phyloP scores from a whole-genome alignment of 2,329 filamentous ascomycete genomes.

The Herpotrichia juniperi region DNA sequence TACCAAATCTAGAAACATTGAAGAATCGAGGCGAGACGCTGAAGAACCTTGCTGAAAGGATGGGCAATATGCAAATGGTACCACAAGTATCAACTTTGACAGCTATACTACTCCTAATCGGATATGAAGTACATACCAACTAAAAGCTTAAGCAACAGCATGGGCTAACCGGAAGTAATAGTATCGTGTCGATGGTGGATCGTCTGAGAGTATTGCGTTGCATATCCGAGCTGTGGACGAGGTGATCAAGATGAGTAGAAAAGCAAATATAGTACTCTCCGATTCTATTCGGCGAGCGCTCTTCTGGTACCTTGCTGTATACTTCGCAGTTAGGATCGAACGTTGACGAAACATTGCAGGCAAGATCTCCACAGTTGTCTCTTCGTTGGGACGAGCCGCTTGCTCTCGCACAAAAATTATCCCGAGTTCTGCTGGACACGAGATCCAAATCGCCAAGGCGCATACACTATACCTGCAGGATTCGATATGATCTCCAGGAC shows the following conservation, averaged over 20 bases:
- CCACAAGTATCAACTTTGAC: conserved; percentile 20
- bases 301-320: conserved; percentile 12
- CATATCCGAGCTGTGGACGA: conserved; percentile 18
- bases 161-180: not conserved
- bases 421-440: conserved; percentile 5
- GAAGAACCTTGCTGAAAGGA: conserved; percentile 11
- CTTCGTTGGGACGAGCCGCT: conserved; percentile 14
- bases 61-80: conserved; percentile 7
- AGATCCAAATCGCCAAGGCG: not conserved
- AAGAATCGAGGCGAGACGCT: conserved; percentile 19
- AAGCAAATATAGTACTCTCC: conserved; percentile 7
- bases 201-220: conserved; percentile 13
- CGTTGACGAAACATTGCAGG: not conserved
- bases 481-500: conserved; percentile 3
- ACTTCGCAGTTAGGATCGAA: not conserved
- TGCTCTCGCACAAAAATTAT: conserved; percentile 18
- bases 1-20: conserved; percentile 20
- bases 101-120: conserved; percentile 25
- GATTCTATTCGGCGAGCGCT: conserved; percentile 16
- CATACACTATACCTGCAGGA: conserved; percentile 7
- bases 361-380: conserved; percentile 24
- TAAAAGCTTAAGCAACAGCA: not conserved
- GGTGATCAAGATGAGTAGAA: conserved; percentile 12
- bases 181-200: conserved; percentile 17
- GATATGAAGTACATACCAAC: conserved; percentile 18